Evolutionary conservation across 108 stramenopile genomes (phyloP), one percentile per base, ranked within the genome.

Genomic region (Cylindrotheca fusiformis): DNA sequence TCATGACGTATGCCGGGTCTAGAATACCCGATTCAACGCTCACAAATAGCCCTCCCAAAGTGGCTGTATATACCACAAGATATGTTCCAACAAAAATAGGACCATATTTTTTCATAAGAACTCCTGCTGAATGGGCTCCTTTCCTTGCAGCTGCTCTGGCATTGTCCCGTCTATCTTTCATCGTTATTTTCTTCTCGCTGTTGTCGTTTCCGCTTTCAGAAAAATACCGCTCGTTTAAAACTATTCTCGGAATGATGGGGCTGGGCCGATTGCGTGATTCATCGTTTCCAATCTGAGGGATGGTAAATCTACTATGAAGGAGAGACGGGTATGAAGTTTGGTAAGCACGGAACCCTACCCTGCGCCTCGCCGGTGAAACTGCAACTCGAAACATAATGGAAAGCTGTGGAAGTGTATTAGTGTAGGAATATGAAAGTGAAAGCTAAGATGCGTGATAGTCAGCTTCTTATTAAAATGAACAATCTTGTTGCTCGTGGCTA

Each of bases 61-160:
- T 90, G 19, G 77, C 32, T 23, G 75, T 32, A 49, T 94, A 94
- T 1, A 94, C 68, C 3, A 54, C 32, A 19, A 83, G 49, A 50
- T 94, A 88, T 3, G 88, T 90, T 22, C 79, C 87, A 0, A 88
- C 68, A 68, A 90, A 90, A 8, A 84, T 60, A 24, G 60, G 49
- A 8, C 92, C 92, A 48, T 94, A 94, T 60, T 78, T 70, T 32
- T 71, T 19, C 6, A 80, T 46, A 75, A 82, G 76, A 31, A 36
- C 72, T 45, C 32, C 14, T 12, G 72, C 56, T 0, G 72, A 49
- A 26, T 48, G 52, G 24, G 66, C 70, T 10, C 78, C 76, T 20
- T 55, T 55, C 41, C 14, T 65, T 65, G 20, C 31, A 55, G 64
- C 24, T 19, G 10, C 46, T 55, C 17, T 65, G 17, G 54, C 21